phyloP scores from a whole-genome alignment of 805 yeast species.

The Schwanniomyces occidentalis region DNA sequence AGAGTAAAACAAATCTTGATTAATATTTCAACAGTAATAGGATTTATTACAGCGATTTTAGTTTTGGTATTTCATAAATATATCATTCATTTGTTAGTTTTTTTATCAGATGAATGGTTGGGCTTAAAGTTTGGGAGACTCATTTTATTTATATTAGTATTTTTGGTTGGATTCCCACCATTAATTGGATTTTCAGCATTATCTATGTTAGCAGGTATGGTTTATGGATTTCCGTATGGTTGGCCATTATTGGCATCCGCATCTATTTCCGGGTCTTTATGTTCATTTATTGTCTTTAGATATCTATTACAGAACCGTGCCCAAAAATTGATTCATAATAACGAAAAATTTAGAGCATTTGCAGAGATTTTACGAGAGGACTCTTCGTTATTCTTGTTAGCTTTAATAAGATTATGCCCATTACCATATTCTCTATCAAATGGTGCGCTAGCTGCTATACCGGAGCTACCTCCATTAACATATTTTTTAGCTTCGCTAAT shows the following conservation, averaged over 20 bases:
- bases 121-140: slow-evolving; percentile 40
- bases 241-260: slow-evolving; percentile 76
- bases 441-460: slow-evolving; percentile 89
- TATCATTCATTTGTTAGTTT: slow-evolving; percentile 38
- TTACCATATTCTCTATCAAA: slow-evolving; percentile 90
- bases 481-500: slow-evolving; percentile 71
- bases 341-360: slow-evolving; percentile 70
- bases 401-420: slow-evolving; percentile 82
- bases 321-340: slow-evolving; percentile 54
- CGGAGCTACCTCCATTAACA: slow-evolving; percentile 61
- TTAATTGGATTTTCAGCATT: slow-evolving; percentile 76
- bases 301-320: slow-evolving; percentile 60
- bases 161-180: slow-evolving; percentile 86
- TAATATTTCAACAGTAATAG: slow-evolving; percentile 16
- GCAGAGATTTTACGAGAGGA: slow-evolving; percentile 71
- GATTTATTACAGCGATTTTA: slow-evolving; percentile 14
- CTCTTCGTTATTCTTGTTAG: slow-evolving; percentile 60
- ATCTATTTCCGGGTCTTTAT: slow-evolving; percentile 69
- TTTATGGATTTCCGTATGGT: slow-evolving; percentile 77
- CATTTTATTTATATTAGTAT: slow-evolving; percentile 52
- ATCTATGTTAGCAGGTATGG: slow-evolving; percentile 70
- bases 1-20: slow-evolving; percentile 13
- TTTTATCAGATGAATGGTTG: slow-evolving; percentile 47
- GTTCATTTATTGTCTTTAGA: slow-evolving; percentile 70
- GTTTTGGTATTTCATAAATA: slow-evolving; percentile 33